These are phyloP conservation scores for Chimonanthus praecox DNA, from an alignment of 164 flowering plant genomes.

Conservation along the genomic window DNA sequence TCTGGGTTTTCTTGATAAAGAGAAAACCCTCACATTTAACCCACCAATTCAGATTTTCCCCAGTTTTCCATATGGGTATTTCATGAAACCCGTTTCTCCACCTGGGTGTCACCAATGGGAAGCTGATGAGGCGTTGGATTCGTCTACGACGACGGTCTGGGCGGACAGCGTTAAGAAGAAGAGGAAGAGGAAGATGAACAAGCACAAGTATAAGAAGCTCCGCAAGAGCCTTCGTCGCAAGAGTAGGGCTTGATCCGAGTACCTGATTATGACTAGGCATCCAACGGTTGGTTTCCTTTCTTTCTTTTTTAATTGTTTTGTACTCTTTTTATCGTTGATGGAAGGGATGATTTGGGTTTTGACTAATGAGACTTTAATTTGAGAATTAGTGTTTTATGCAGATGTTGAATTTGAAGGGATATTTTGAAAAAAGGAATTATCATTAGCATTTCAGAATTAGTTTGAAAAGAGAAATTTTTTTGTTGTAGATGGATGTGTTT, in stretches of 20 bases:
- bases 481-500: too few species aligned
- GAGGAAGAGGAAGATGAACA: constrained; percentile 59
- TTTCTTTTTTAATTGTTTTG: not conserved
- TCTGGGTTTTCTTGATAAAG: constrained; percentile 1
- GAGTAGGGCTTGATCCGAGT: constrained; percentile 1
- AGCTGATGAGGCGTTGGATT: constrained; percentile 10
- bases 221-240: constrained; percentile 28
- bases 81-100: constrained; percentile 18
- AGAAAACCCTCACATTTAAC: not conserved
- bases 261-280: not conserved
- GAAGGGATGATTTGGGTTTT: not conserved
- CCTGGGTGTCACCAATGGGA: constrained; percentile 13
- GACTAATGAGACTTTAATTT: not conserved
- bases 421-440: too few species aligned
- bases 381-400: too few species aligned
- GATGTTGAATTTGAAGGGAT: too few species aligned
- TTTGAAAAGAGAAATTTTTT: too few species aligned
- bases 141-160: constrained; percentile 14
- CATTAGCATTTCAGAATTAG: too few species aligned
- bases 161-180: constrained; percentile 56
- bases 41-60: constrained; percentile 21
- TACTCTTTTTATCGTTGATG: not conserved
- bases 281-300: not conserved
- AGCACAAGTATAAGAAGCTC: constrained; percentile 48
- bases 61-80: constrained; percentile 30